Conservation (phyloP, 768 basidiomycete genomes). For the Pholiota molesta region DNA sequence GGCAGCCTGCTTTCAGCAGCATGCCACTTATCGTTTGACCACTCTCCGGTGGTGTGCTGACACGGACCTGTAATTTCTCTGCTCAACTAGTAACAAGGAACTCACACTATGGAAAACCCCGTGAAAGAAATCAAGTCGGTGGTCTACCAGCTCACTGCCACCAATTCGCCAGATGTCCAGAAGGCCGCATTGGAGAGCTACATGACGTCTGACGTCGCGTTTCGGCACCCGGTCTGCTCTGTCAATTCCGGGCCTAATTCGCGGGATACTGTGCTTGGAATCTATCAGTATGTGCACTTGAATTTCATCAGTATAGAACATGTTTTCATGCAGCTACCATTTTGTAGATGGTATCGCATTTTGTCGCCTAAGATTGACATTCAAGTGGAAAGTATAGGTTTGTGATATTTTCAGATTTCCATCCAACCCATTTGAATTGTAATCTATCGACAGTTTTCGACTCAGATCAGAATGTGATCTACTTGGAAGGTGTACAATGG, state of each 20-base stretch:
- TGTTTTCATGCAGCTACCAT: background rate
- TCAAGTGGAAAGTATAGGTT: constrained; percentile 45
- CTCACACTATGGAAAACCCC: constrained; percentile 53
- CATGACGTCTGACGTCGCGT: constrained; percentile 55
- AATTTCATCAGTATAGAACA: background rate
- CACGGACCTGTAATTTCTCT: background rate
- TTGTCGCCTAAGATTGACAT: constrained; percentile 54
- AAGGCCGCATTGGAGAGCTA: constrained; percentile 49
- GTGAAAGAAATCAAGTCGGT: constrained; percentile 49
- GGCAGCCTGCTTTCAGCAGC: background rate
- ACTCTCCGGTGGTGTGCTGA: background rate
- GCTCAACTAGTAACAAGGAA: background rate
- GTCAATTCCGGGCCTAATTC: constrained; percentile 52
- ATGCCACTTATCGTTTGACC: background rate
- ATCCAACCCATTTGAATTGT: background rate
- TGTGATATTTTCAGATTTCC: constrained; percentile 23
- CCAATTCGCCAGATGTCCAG: constrained; percentile 52
- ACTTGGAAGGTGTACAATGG: constrained; percentile 55
- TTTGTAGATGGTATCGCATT: constrained; percentile 61
- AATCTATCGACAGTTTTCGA: constrained; percentile 48
- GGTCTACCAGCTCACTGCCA: constrained; percentile 47
- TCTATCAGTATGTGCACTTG: constrained; percentile 55
- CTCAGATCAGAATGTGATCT: constrained; percentile 36
- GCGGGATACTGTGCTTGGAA: constrained; percentile 53
- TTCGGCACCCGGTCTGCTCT: constrained; percentile 61